Evolutionary conservation across 108 stramenopile species (phyloP), one percentile per base, ranked within the genome.

Genomic region (Nitzschia sp.): DNA sequence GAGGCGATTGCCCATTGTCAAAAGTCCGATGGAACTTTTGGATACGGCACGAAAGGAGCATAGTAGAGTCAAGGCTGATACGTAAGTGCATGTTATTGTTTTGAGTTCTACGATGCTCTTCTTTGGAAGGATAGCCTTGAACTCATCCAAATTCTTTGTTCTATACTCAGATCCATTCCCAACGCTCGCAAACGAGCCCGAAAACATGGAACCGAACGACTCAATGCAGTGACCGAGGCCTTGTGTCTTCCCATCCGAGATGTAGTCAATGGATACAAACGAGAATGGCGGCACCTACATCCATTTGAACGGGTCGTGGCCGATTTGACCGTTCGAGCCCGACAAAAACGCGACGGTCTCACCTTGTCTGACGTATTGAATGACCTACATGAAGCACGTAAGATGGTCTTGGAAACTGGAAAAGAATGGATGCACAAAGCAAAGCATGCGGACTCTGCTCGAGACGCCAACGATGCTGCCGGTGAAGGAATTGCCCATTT

Each of bases 241-340:
- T 55, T 95, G 17, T 95, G 94, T 53, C 21, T 80, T 8, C 97
- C 97, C 9, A 68, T 97, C 15, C 75, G 85, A 51, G 88, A 96
- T 37, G 65, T 86, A 11, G 82, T 95, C 1, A 54, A 91, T 20
- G 83, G 83, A n/a, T 97, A 95, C 69, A 63, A 83, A 29, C 61
- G 76, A 20, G 84, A 89, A 68, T 82, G 87, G 60, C 53, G 76
- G 43, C 55, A 76, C 21, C 76, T 97, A 46, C 97, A 97, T 82
- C 97, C 97, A 8, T 97, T 97, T 59, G 97, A 97, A 78, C 72
- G 71, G 37, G 94, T 94, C 29, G 91, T 96, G 15, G 91, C 95
- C 52, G 91, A 96, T 67, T 72, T 97, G 38, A 95, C 97, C 24
- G 88, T 90, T 10, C 72, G 88, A 9, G 63, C 89, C 0, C 73